Conservation (phyloP, 192 early-diverging fungal species). For the Coemansia reversa region DNA sequence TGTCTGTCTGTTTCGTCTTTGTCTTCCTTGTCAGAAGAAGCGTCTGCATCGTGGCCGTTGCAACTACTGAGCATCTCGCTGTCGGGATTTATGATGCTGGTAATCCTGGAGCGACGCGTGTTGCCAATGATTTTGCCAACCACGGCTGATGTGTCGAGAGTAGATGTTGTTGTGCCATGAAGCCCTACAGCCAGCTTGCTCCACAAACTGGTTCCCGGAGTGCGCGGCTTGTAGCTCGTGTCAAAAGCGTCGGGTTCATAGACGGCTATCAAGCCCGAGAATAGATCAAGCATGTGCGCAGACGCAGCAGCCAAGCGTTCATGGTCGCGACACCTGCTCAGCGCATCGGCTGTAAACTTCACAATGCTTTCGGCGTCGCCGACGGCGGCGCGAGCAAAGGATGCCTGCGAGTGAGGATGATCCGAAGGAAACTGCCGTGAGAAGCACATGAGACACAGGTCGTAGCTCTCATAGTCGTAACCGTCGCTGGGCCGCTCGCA, state of each 20-base stretch:
- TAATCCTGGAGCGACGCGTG: conserved; percentile 15
- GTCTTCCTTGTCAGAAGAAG: background rate
- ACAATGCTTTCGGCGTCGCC: conserved; percentile 38
- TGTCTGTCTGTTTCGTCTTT: background rate
- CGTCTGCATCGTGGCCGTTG: background rate
- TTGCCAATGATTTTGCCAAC: conserved; percentile 13
- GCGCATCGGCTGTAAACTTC: conserved; percentile 25
- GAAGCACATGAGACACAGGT: conserved; percentile 73
- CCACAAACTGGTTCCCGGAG: conserved; percentile 15
- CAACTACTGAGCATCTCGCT: background rate
- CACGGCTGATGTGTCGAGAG: conserved; percentile 15
- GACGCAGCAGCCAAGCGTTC: background rate
- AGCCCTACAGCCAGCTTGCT: conserved; percentile 41
- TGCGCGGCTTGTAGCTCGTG: conserved; percentile 11
- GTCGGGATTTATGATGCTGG: conserved; percentile 7
- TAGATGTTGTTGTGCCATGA: conserved; percentile 43
- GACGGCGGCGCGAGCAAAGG: conserved; percentile 67
- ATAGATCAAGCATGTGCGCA: conserved; percentile 11
- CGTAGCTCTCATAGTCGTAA: conserved; percentile 67
- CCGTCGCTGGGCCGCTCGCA: conserved; percentile 73
- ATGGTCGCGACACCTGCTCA: conserved; percentile 17
- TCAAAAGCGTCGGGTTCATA: conserved; percentile 49
- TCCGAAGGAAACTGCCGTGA: conserved; percentile 63
- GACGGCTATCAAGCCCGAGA: conserved; percentile 12
- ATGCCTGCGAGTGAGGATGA: conserved; percentile 75